These are phyloP conservation scores for Teunomyces stri DNA, from an alignment of 805 yeast genomes.

Conservation along the genomic window DNA sequence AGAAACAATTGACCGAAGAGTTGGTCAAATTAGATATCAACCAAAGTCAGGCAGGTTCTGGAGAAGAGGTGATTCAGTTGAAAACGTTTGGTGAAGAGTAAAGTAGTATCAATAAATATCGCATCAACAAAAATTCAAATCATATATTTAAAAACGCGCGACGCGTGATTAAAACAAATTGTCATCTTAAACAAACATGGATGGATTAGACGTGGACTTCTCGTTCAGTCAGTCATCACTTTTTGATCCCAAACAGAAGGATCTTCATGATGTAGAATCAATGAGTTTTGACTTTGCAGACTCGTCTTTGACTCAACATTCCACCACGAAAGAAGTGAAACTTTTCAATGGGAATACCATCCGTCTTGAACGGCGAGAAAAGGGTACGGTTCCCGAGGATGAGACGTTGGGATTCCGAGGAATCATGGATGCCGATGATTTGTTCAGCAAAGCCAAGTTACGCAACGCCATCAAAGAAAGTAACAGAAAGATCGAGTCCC, in stretches of 20 bases:
- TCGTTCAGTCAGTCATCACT: constrained; percentile 14
- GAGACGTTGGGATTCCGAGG: not conserved
- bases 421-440: constrained; percentile 12
- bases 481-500: not conserved
- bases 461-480: constrained; percentile 7
- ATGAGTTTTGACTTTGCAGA: constrained; percentile 1
- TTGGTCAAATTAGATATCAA: constrained; percentile 34
- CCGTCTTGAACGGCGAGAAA: constrained; percentile 6
- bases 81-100: constrained; percentile 41
- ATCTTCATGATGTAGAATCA: not conserved
- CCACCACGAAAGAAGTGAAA: constrained; percentile 8
- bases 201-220: constrained; percentile 7
- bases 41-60: constrained; percentile 10
- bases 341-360: constrained; percentile 10
- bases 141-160: not conserved
- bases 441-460: constrained; percentile 13
- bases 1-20: constrained; percentile 41
- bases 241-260: constrained; percentile 6
- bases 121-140: not conserved
- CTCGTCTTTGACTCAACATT: not conserved
- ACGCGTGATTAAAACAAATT: not conserved
- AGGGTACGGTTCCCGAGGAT: not conserved
- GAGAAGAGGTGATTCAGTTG: constrained; percentile 40
- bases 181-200: not conserved
- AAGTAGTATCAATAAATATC: not conserved